phyloP scores from a whole-genome alignment of 345 rosid species.

The Noccaea bulbosa region DNA sequence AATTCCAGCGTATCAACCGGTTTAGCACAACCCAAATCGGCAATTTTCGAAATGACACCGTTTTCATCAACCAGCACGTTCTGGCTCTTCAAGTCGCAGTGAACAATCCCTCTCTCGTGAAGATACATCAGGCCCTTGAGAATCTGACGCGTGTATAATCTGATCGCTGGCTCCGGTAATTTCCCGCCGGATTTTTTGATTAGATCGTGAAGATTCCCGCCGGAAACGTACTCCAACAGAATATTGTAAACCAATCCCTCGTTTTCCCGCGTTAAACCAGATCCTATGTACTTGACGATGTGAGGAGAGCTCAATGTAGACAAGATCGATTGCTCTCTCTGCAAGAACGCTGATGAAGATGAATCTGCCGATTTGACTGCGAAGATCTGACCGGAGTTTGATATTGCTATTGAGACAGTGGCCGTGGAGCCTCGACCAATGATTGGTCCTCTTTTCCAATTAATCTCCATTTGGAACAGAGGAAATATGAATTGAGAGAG shows the following conservation, averaged over 20 bases:
- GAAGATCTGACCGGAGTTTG: constrained; percentile 55
- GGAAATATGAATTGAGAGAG: constrained; percentile 14
- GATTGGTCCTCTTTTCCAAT: constrained; percentile 71
- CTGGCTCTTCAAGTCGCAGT: constrained; percentile 79
- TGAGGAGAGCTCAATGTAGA: constrained; percentile 65
- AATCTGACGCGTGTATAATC: constrained; percentile 50
- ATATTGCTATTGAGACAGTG: constrained; percentile 67
- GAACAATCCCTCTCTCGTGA: constrained; percentile 64
- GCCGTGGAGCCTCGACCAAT: constrained; percentile 87
- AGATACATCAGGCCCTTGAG: constrained; percentile 60
- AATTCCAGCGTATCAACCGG: constrained; percentile 39
- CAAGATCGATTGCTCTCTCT: constrained; percentile 57
- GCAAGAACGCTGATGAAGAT: constrained; percentile 55
- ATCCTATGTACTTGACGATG: constrained; percentile 66
- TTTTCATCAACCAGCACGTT: constrained; percentile 61
- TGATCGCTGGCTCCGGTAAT: constrained; percentile 55
- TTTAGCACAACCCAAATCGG: constrained; percentile 84
- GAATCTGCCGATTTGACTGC: constrained; percentile 72
- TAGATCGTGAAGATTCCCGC: constrained; percentile 66
- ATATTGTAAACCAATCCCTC: constrained; percentile 54
- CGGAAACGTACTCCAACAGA: constrained; percentile 66
- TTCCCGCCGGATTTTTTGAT: constrained; percentile 57
- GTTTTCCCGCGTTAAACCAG: constrained; percentile 45
- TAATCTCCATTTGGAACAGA: constrained; percentile 30
- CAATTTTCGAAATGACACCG: constrained; percentile 55